Conservation (phyloP, 768 basidiomycete genomes). For the Suillus hirtellus region DNA sequence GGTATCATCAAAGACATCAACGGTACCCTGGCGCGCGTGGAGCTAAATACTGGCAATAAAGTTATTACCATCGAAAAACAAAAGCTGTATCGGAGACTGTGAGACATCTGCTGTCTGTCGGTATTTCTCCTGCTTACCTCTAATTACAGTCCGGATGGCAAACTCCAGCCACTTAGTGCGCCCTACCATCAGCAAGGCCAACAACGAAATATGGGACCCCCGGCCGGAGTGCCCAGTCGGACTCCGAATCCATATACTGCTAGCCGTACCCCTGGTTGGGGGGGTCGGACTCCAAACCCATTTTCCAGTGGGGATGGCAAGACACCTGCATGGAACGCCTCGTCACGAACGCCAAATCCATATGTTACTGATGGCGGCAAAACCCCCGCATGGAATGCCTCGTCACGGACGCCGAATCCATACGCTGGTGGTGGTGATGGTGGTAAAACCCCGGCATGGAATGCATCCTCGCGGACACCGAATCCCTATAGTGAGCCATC, state of each 20-base stretch:
- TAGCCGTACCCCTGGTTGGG: slow-evolving; percentile 39
- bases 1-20: slow-evolving; percentile 96
- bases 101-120: slow-evolving; percentile 33
- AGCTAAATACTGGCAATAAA: slow-evolving; percentile 87
- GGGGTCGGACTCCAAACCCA: slow-evolving; percentile 66
- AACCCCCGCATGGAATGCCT: slow-evolving; percentile 69
- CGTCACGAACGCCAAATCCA: slow-evolving; percentile 71
- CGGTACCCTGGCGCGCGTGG: slow-evolving; percentile 82
- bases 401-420: slow-evolving; percentile 71
- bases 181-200: slow-evolving; percentile 28
- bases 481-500: slow-evolving; percentile 46
- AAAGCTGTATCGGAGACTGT: slow-evolving; percentile 74
- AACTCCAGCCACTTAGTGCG: slow-evolving; percentile 50
- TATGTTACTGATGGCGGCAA: slow-evolving; percentile 55
- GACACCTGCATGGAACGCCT: slow-evolving; percentile 65
- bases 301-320: slow-evolving; percentile 58
- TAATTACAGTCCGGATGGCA: slow-evolving; percentile 52
- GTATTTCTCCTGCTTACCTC: slow-evolving; percentile 7
- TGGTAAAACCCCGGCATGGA: slow-evolving; percentile 56
- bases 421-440: slow-evolving; percentile 44
- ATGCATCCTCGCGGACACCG: slow-evolving; percentile 50
- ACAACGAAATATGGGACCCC: slow-evolving; percentile 37
- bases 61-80: slow-evolving; percentile 84
- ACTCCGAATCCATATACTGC: slow-evolving; percentile 48
- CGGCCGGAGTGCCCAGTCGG: slow-evolving; percentile 31